Evolutionary conservation across 345 rosid species (phyloP), one percentile per base, ranked within the genome.

Genomic region (Populus pruinosa): DNA sequence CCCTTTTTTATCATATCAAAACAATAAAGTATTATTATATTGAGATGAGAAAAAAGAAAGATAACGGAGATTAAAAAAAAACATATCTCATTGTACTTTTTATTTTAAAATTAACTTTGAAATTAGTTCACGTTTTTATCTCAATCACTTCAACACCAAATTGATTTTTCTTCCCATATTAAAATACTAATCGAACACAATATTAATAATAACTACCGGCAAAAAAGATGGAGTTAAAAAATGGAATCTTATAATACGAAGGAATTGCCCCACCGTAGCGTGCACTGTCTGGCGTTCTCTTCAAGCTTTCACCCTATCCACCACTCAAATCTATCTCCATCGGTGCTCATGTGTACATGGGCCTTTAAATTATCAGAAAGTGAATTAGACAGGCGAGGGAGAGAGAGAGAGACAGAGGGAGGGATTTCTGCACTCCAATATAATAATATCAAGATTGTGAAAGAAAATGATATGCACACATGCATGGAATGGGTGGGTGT

Each of bases 401-500:
- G 33, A 31, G 33, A 39, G 9, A 1, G 41, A 39, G 41, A 8
- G 41, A n/a, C n/a, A 13, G 50, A 44, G 16, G 0, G 14, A 44
- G 27, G 6, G 63, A 18, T 59, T 59, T 21, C 64, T 59, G 27
- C 21, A 9, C 3, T 61, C 10, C 21, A 61, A 5, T 21, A 61
- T n/a, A 25, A 21, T 20, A n/a, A 21, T 33, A 67, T 67, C 7
- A 18, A 18, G 0, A 38, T 3, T 20, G 13, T 67, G 17, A 31
- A 5, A 12, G 68, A 2, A 27, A 31, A 36, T 18, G 68, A 65
- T 36, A 1, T 18, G 7, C 13, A 14, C 6, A 29, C 23, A 33
- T 67, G 70, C 79, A 82, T 66, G 74, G 63, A 78, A 71, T 75
- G 75, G 53, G 20, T 76, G 64, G 70, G 43, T 55, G 36, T 27